phyloP scores from a whole-genome alignment of 176 grass and related monocot species.

The Pontederia crassipes region DNA sequence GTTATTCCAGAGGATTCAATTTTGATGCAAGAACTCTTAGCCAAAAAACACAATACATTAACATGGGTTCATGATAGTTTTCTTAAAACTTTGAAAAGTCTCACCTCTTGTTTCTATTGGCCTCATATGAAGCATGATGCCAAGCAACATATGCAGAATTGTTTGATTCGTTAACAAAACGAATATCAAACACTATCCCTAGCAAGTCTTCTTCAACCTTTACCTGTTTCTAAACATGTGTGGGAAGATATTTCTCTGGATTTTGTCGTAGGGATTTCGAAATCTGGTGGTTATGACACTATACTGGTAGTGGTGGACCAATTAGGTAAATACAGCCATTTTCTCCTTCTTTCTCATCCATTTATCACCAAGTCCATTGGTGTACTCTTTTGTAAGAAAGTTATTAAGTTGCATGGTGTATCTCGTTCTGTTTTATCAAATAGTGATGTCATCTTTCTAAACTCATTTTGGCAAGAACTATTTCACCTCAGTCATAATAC shows the following conservation, averaged over 20 bases:
- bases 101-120: neutral
- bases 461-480: neutral
- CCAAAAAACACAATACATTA: neutral
- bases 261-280: neutral
- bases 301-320: neutral
- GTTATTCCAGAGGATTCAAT: neutral
- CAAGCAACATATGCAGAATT: neutral
- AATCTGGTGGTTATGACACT: neutral
- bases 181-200: neutral
- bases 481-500: neutral
- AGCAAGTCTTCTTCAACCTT: neutral
- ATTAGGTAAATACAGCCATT: neutral
- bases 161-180: neutral
- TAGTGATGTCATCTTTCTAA: neutral
- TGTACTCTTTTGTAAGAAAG: neutral
- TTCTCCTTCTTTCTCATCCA: neutral
- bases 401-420: neutral
- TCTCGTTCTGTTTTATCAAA: neutral
- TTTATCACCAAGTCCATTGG: neutral
- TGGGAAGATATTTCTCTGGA: neutral
- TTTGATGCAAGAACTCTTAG: neutral
- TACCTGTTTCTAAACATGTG: neutral
- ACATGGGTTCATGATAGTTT: neutral
- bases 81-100: neutral
- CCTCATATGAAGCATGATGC: neutral